These are phyloP conservation scores for Scleroderma bovista DNA, from an alignment of 768 basidiomycete genomes.

Conservation along the genomic window DNA sequence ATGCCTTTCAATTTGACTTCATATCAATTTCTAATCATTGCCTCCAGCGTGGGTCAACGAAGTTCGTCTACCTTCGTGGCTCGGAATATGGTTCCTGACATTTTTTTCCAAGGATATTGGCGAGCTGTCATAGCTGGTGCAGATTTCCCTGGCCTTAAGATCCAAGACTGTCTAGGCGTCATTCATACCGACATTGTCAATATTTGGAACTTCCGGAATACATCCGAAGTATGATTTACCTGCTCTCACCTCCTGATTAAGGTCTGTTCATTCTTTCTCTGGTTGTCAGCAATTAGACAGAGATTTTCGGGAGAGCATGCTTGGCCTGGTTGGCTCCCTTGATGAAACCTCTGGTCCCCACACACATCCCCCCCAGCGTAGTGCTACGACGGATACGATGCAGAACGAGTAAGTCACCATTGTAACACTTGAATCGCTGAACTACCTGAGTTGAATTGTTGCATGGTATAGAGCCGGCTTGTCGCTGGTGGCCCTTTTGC, in stretches of 20 bases:
- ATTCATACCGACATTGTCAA: constrained; percentile 15
- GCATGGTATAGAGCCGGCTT: no score
- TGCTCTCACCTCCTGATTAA: neutral
- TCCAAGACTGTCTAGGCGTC: constrained; percentile 9
- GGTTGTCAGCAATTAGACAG: neutral
- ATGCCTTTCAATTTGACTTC: neutral
- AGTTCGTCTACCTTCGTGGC: neutral
- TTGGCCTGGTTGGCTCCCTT: neutral
- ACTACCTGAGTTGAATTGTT: no score
- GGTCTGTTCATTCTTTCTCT: neutral
- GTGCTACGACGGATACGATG: no score
- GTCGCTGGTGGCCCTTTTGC: no score
- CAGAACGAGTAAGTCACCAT: no score
- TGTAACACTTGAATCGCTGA: neutral
- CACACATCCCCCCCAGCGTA: neutral
- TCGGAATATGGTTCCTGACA: neutral
- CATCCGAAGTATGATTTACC: neutral
- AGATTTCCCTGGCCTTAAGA: constrained; percentile 2
- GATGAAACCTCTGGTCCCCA: neutral
- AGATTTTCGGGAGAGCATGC: neutral
- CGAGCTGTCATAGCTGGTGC: constrained; percentile 2
- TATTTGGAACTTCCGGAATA: constrained; percentile 13
- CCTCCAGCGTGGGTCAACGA: constrained; percentile 1
- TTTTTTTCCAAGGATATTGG: constrained; percentile 12
- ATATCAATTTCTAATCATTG: neutral